Evolutionary conservation across 805 yeast species (phyloP).

Genomic region (Ogataea chonburiensis): DNA sequence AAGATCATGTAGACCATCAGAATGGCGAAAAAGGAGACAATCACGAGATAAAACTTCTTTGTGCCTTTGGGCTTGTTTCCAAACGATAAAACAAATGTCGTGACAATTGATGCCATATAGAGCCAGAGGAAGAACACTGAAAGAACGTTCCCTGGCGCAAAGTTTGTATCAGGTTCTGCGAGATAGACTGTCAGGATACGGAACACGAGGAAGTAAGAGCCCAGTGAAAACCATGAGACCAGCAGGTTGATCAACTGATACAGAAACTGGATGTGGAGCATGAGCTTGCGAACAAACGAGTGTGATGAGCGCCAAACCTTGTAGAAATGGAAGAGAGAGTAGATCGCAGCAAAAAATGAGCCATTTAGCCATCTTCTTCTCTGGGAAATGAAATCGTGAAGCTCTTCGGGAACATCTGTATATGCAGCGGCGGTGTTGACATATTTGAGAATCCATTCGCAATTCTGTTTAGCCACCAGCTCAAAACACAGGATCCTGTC

Average conservation of each 20-base stretch:
- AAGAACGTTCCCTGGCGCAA: conserved; percentile 72
- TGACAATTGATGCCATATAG: conserved; percentile 73
- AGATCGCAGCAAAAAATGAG: conserved; percentile 90
- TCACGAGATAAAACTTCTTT: conserved; percentile 66
- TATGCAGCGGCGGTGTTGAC: conserved; percentile 88
- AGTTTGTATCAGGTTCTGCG: conserved; percentile 58
- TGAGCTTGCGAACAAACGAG: conserved; percentile 60
- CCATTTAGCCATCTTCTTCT: conserved; percentile 97
- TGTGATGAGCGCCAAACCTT: conserved; percentile 81
- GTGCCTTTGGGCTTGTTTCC: conserved; percentile 96
- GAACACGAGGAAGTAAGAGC: conserved; percentile 87
- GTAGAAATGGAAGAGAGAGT: conserved; percentile 75
- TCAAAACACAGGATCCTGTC: conserved; percentile 95
- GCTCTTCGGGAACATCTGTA: conserved; percentile 90
- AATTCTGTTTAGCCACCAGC: conserved; percentile 76
- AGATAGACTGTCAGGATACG: conserved; percentile 80
- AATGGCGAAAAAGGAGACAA: conserved; percentile 78
- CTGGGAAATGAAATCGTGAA: conserved; percentile 85
- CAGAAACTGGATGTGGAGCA: conserved; percentile 72
- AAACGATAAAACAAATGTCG: conserved; percentile 85
- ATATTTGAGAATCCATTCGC: conserved; percentile 77
- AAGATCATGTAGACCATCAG: conserved; percentile 87
- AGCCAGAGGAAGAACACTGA: conserved; percentile 83
- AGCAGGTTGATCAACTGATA: conserved; percentile 74
- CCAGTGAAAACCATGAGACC: conserved; percentile 91